Conservation (phyloP, 78 protist species). For the Planoprotostelium fungivorum region DNA sequence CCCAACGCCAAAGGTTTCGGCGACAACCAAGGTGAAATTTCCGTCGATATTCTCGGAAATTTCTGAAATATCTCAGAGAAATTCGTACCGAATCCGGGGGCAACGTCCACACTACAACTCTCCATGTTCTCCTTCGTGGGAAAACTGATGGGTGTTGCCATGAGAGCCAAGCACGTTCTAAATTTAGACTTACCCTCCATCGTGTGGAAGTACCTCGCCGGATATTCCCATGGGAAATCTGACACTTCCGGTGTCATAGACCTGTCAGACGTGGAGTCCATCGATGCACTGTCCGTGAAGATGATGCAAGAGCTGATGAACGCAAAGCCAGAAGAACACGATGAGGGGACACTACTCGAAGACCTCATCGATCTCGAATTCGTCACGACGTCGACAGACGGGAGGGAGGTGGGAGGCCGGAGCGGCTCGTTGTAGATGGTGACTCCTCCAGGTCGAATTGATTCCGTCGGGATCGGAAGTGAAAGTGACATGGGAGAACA, state of each 20-base stretch:
- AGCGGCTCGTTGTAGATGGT: background rate
- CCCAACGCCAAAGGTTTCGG: conserved; percentile 62
- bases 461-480: conserved; percentile 13
- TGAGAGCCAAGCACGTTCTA: conserved; percentile 48
- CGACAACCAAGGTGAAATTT: conserved; percentile 37
- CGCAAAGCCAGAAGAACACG: background rate
- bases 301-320: conserved; percentile 11
- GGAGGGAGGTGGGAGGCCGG: background rate
- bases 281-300: conserved; percentile 26
- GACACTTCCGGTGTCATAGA: background rate
- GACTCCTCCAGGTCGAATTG: conserved; percentile 1
- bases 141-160: conserved; percentile 57
- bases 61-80: conserved; percentile 22
- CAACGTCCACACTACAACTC: conserved; percentile 16
- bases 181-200: conserved; percentile 49
- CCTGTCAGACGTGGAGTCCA: conserved; percentile 37
- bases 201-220: conserved; percentile 39
- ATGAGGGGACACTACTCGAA: background rate
- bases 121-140: conserved; percentile 46
- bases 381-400: background rate
- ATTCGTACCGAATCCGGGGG: conserved; percentile 52
- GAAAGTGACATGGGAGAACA: conserved; percentile 37
- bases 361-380: background rate
- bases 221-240: background rate
- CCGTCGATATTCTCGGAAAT: background rate